phyloP scores from a whole-genome alignment of 2,329 filamentous ascomycete species.

The Fusarium beomiforme region DNA sequence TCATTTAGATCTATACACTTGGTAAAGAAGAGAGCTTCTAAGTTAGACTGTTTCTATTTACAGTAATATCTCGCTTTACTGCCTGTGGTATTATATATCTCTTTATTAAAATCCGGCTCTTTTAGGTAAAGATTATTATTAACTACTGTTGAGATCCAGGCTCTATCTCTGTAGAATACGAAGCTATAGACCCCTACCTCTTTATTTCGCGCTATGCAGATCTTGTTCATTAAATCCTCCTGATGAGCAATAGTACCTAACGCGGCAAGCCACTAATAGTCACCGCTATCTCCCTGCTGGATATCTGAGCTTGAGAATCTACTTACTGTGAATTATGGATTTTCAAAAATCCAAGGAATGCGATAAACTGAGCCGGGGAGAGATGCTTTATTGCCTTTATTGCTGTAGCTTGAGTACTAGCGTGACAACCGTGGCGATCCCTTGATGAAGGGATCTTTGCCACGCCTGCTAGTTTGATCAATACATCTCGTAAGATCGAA shows the following conservation, averaged over 20 bases:
- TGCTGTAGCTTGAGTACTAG: rapidly evolving
- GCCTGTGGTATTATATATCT: conserved; percentile 52
- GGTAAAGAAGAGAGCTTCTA: conserved; percentile 74
- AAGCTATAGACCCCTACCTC: conserved; percentile 77
- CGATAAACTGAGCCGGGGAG: conserved; percentile 54
- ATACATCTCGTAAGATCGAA: conserved; percentile 42
- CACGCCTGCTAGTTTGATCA: not conserved
- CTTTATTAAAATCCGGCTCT: conserved; percentile 51
- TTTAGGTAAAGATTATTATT: conserved; percentile 68
- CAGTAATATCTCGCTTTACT: conserved; percentile 69
- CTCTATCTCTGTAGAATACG: conserved; percentile 75
- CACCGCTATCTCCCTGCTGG: conserved; percentile 63
- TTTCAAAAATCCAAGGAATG: conserved; percentile 55
- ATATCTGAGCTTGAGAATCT: conserved; percentile 54
- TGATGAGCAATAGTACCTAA: conserved; percentile 75
- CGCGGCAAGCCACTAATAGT: conserved; percentile 79
- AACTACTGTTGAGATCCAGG: conserved; percentile 76
- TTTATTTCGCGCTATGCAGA: conserved; percentile 75
- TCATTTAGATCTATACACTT: conserved; percentile 76
- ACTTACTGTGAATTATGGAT: conserved; percentile 51
- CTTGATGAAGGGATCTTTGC: not conserved
- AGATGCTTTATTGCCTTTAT: not conserved
- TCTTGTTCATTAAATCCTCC: conserved; percentile 69
- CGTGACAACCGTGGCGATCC: not conserved
- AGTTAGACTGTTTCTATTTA: conserved; percentile 72